Conservation (phyloP, 768 basidiomycete species). For the Tulasnella sp. region DNA sequence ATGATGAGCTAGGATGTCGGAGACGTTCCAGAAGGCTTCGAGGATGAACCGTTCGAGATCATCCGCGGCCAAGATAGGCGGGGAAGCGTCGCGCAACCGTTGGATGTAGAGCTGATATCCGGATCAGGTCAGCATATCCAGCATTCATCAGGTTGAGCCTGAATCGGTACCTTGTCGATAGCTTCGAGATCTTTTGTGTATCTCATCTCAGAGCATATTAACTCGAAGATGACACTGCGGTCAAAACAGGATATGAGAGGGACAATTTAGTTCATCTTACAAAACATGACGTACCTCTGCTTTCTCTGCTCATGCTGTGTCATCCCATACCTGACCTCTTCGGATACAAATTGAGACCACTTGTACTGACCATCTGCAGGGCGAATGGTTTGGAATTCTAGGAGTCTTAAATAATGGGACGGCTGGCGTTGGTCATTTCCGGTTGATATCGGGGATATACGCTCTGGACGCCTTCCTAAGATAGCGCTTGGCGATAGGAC, state of each 20-base stretch:
- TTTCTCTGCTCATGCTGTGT: constrained; percentile 69
- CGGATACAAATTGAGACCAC: constrained; percentile 78
- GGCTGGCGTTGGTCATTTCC: too few species aligned
- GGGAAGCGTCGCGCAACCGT: constrained; percentile 58
- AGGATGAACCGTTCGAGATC: constrained; percentile 63
- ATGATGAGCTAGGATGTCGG: constrained; percentile 64
- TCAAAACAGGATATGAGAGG: background rate
- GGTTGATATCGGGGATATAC: too few species aligned
- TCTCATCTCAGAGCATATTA: constrained; percentile 92
- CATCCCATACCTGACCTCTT: constrained; percentile 49
- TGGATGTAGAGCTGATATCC: constrained; percentile 85
- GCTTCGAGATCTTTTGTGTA: constrained; percentile 88
- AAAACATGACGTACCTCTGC: constrained; percentile 48
- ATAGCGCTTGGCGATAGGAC: too few species aligned
- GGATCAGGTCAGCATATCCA: background rate
- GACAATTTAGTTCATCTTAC: background rate
- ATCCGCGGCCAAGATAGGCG: constrained; percentile 65
- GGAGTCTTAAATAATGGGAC: too few species aligned
- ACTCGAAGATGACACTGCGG: constrained; percentile 85
- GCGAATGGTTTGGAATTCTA: too few species aligned
- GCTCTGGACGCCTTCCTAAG: too few species aligned
- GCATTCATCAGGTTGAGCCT: background rate
- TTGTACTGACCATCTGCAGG: constrained; percentile 76
- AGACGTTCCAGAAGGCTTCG: constrained; percentile 84
- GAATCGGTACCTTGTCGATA: constrained; percentile 48